Percentiles rank a stretch among this genome's conserved stretches.
These are phyloP conservation scores for Oligophagozyma castellii DNA, from an alignment of 1,139 yeast species.

Conservation along the genomic window DNA sequence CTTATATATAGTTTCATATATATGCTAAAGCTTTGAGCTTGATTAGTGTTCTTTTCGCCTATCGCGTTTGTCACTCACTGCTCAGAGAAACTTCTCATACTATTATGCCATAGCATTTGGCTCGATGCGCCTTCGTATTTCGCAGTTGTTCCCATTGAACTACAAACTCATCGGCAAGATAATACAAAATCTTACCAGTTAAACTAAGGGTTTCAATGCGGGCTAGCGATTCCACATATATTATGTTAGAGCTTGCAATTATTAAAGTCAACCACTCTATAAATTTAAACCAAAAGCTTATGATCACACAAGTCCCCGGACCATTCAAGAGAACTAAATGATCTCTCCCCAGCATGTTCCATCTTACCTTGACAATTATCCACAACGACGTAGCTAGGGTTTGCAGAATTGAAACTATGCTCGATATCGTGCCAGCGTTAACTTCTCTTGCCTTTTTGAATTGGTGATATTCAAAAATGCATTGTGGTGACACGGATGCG, in stretches of 20 bases:
- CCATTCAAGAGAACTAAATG: constrained; percentile 59
- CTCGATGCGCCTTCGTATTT: constrained; percentile 34
- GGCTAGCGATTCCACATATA: constrained; percentile 83
- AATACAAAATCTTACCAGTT: constrained; percentile 58
- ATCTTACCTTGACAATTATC: constrained; percentile 9
- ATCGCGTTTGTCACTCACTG: too few relatives aligned
- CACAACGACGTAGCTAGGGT: constrained; percentile 13
- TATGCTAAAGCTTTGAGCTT: too few relatives aligned
- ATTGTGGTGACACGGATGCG: constrained; percentile 23
- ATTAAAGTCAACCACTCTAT: constrained; percentile 32
- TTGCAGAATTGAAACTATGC: constrained; percentile 11
- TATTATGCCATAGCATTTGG: constrained; percentile 68
- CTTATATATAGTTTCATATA: too few relatives aligned
- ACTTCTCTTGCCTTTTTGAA: constrained; percentile 58
- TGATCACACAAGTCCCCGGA: constrained; percentile 68
- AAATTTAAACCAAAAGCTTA: constrained; percentile 56
- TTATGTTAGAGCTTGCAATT: constrained; percentile 41
- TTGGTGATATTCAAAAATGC: constrained; percentile 24
- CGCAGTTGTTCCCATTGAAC: constrained; percentile 80
- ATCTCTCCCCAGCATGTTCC: constrained; percentile 9
- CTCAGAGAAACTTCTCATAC: too few relatives aligned
- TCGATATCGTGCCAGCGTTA: constrained; percentile 26
- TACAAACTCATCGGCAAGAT: constrained; percentile 59
- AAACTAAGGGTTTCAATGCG: constrained; percentile 65
- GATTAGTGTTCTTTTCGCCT: too few relatives aligned